Conservation (phyloP, 192 early-diverging fungal genomes). For the Phycomyces blakesleeanus region DNA sequence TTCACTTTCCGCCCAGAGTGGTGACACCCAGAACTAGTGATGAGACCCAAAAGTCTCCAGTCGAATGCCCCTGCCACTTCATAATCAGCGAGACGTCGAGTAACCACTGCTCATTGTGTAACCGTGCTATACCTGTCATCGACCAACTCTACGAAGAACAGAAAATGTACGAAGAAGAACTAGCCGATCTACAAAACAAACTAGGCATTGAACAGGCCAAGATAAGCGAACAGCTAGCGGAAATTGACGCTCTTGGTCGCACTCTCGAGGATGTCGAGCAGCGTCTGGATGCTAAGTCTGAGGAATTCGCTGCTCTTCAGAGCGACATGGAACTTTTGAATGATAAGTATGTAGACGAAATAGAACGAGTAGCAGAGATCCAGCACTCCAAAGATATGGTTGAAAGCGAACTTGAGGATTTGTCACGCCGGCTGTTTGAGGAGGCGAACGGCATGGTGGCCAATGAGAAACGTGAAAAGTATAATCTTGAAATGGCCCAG, state of each 20-base stretch:
- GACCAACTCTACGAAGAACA: constrained; percentile 23
- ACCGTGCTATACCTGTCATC: constrained; percentile 24
- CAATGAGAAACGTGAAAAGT: constrained; percentile 59
- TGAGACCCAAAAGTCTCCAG: background rate
- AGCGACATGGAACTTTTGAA: constrained; percentile 66
- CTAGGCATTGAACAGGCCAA: background rate
- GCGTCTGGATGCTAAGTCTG: constrained; percentile 62
- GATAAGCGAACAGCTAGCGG: background rate
- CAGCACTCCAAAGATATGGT: constrained; percentile 84
- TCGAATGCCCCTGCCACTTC: constrained; percentile 28
- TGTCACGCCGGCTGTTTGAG: constrained; percentile 85
- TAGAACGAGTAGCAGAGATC: constrained; percentile 77
- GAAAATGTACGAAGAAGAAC: constrained; percentile 11
- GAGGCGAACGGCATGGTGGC: constrained; percentile 94
- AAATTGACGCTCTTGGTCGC: constrained; percentile 5
- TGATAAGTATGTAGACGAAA: constrained; percentile 76
- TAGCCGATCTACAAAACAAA: background rate
- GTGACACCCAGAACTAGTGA: background rate
- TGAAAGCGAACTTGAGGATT: constrained; percentile 89
- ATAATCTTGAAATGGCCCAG: constrained; percentile 47
- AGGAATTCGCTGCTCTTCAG: constrained; percentile 63
- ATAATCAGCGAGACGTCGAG: constrained; percentile 23
- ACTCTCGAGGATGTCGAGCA: constrained; percentile 48
- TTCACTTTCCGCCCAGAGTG: background rate
- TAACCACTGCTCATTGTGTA: constrained; percentile 28